Conservation (phyloP, 2,329 filamentous ascomycete species). For the Colletotrichum kahawae region DNA sequence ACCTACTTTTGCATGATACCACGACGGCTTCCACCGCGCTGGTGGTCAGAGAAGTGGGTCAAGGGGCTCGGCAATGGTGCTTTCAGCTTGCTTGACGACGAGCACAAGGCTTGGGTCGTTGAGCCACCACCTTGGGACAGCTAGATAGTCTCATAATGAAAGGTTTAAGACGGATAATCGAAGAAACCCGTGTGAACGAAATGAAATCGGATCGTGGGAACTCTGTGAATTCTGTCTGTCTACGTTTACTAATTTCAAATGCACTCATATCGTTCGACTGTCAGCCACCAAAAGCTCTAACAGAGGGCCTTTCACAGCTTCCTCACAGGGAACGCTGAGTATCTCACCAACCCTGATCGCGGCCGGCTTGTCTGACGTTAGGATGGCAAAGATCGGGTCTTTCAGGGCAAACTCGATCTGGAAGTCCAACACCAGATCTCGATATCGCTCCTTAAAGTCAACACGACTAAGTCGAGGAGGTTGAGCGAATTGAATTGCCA, state of each 20-base stretch:
- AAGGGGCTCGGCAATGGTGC: slow-evolving; percentile 32
- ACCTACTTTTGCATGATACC: slow-evolving; percentile 36
- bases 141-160: slow-evolving; percentile 25
- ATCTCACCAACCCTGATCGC: neutral
- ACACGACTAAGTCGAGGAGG: neutral
- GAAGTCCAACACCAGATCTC: neutral
- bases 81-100: slow-evolving; percentile 35
- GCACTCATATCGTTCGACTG: neutral
- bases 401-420: neutral
- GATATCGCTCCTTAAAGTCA: neutral
- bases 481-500: neutral
- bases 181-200: neutral
- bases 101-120: slow-evolving; percentile 37
- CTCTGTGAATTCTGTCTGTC: neutral
- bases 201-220: neutral
- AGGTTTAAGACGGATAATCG: neutral
- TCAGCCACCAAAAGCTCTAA: neutral
- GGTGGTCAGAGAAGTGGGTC: slow-evolving; percentile 41
- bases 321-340: neutral
- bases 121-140: neutral
- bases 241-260: neutral
- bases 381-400: neutral
- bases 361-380: neutral
- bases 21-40: slow-evolving; percentile 31
- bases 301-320: neutral